Conservation (phyloP, 805 yeast genomes). For the Jamesozyma gamospora region DNA sequence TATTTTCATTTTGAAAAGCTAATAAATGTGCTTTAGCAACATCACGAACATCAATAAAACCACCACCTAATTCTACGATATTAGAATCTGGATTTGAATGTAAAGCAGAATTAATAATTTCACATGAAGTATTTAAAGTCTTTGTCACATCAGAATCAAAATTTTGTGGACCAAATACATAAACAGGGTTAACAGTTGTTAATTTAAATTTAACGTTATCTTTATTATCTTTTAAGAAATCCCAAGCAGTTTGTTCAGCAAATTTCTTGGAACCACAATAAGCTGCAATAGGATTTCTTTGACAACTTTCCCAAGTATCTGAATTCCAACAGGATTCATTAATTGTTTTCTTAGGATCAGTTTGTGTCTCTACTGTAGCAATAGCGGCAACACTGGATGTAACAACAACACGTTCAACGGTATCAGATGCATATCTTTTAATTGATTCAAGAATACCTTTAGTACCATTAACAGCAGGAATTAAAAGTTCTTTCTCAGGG, state of each 20-base stretch:
- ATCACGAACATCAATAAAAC: not conserved
- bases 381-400: constrained; percentile 54
- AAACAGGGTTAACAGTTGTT: constrained; percentile 1
- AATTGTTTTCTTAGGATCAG: constrained; percentile 10
- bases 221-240: not conserved
- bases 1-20: constrained; percentile 1
- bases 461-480: constrained; percentile 57
- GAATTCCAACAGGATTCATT: constrained; percentile 34
- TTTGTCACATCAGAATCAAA: constrained; percentile 1
- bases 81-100: not conserved
- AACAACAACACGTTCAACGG: constrained; percentile 38
- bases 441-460: constrained; percentile 38
- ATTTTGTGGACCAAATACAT: constrained; percentile 1
- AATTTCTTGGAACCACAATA: constrained; percentile 1
- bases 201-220: not conserved
- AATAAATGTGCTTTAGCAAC: not conserved
- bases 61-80: not conserved
- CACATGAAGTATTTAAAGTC: constrained; percentile 1
- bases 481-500: constrained; percentile 40
- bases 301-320: constrained; percentile 15
- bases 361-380: constrained; percentile 13
- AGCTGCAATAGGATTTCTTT: constrained; percentile 2
- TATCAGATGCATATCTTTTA: constrained; percentile 33
- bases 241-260: constrained; percentile 1
- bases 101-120: not conserved